Base-by-base conservation (phyloP, 805 yeast genomes). In the Citeromyces matritensis region DNA sequence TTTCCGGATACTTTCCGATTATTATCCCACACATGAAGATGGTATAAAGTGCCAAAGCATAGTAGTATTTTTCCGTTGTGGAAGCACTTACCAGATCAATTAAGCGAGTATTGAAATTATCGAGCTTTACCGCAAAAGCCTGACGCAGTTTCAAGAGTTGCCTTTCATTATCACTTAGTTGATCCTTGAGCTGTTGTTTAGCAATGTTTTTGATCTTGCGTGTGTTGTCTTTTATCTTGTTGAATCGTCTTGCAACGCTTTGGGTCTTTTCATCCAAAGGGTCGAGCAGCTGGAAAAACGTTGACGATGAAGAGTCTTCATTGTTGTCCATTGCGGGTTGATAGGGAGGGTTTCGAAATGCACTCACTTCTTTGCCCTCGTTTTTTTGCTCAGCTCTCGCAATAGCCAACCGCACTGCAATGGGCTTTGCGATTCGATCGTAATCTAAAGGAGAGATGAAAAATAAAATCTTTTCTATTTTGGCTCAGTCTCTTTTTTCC, bases 1-100 rank as follows among this genome's bases (percentile, higher is more conserved):
- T 70, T 24, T 67, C 63, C 0, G 97, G 96, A 37, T 67, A 66
- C 35, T 65, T 66, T 7, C 95, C 96, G 40, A 86, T 71, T 4
- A 84, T 50, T 35, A 73, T 64, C 0, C 97, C 97, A 17, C 75
- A 60, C 11, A 67, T 48, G 27, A 88, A 81, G 6, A 88, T 68
- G 33, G 69, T 53, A 35, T 73, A 68, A 26, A 84, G 59, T 0
- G 93, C 74, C 27, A 72, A 51, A 0, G 95, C 74, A 48, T 84
- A 91, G 47, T 84, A 84, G 15, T 74, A 41, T 49, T 88, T 88
- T 46, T 88, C 95, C 6, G 79, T 63, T 19, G 52, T 61, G 1
- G 74, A 63, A 19, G 66, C 63, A 27, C 56, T 43, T 31, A 58
- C 49, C 1, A 61, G 41, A 26, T 43, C 42, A 30, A 49, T 54